Evolutionary conservation across 148 eudicot genomes (phyloP).

Genomic region (Rhododendron mucronatum): DNA sequence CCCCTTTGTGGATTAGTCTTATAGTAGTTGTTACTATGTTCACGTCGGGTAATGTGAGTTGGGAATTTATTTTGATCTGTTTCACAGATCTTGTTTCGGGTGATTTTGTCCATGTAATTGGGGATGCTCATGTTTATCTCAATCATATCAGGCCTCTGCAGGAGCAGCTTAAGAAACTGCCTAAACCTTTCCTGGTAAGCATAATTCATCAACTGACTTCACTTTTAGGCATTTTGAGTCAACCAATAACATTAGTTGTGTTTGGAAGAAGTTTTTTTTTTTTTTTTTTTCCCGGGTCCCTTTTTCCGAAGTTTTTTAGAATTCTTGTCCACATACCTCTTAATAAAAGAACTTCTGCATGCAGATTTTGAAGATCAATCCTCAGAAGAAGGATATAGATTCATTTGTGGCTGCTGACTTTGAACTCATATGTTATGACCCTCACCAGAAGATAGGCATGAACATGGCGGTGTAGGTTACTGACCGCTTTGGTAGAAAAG

Average conservation of each 20-base stretch:
- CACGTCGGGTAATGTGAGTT: background rate
- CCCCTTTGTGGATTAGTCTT: background rate
- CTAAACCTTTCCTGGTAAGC: constrained; percentile 88
- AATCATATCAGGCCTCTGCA: constrained; percentile 76
- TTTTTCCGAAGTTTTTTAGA: background rate
- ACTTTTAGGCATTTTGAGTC: background rate
- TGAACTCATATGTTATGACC: constrained; percentile 65
- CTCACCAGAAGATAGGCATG: constrained; percentile 87
- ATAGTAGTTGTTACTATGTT: background rate
- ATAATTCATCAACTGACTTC: background rate
- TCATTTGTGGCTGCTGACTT: constrained; percentile 73
- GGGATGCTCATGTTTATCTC: constrained; percentile 85
- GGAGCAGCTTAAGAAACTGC: constrained; percentile 69
- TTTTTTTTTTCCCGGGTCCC: background rate
- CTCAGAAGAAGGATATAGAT: constrained; percentile 68
- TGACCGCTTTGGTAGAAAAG: background rate
- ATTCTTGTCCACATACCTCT: background rate
- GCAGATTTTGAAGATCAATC: constrained; percentile 74
- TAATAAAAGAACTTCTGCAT: background rate
- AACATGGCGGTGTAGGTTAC: constrained; percentile 70
- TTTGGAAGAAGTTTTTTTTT: background rate
- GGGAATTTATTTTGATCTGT: background rate
- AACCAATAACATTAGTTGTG: background rate
- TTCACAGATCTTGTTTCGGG: constrained; percentile 74
- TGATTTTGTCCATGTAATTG: constrained; percentile 78